These are phyloP conservation scores for Takashimella tepidaria DNA, from an alignment of 1,284 basidiomycete species.

Conservation along the genomic window DNA sequence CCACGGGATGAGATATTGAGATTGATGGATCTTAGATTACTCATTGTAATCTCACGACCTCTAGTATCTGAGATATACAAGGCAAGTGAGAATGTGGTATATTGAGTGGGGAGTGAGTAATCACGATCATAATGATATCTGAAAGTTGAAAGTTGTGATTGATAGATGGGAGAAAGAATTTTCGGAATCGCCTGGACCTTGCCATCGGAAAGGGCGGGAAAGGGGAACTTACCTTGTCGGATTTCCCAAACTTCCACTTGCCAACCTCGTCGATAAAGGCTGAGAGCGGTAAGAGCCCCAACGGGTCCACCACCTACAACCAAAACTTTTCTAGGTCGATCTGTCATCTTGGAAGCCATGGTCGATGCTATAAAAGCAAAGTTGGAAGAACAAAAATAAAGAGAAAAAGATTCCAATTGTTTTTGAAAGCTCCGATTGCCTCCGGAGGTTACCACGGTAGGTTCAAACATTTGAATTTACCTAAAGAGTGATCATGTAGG, in stretches of 20 bases:
- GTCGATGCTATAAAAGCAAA: too few relatives aligned
- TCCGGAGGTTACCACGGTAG: too few relatives aligned
- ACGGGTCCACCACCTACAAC: constrained; percentile 85
- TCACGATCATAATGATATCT: too few relatives aligned
- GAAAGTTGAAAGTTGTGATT: too few relatives aligned
- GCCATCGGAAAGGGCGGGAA: neutral
- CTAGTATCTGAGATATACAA: constrained; percentile 36
- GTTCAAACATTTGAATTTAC: too few relatives aligned
- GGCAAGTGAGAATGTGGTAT: constrained; percentile 5
- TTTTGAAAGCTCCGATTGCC: too few relatives aligned
- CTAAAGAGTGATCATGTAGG: too few relatives aligned
- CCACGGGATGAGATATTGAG: constrained; percentile 91
- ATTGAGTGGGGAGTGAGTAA: too few relatives aligned
- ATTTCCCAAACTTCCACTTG: constrained; percentile 82
- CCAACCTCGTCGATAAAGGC: constrained; percentile 84
- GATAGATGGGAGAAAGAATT: too few relatives aligned
- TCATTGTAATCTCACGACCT: constrained; percentile 32
- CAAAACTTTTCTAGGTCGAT: constrained; percentile 42
- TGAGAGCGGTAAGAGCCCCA: constrained; percentile 83
- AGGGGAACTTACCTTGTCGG: constrained; percentile 61
- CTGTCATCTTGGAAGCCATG: neutral
- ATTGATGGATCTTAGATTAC: constrained; percentile 75
- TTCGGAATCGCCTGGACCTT: too few relatives aligned
- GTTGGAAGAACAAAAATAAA: too few relatives aligned
- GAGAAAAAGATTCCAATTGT: too few relatives aligned